These are phyloP conservation scores for Beauveria sp. DNA, from an alignment of 2,329 filamentous ascomycete genomes.

Conservation along the genomic window DNA sequence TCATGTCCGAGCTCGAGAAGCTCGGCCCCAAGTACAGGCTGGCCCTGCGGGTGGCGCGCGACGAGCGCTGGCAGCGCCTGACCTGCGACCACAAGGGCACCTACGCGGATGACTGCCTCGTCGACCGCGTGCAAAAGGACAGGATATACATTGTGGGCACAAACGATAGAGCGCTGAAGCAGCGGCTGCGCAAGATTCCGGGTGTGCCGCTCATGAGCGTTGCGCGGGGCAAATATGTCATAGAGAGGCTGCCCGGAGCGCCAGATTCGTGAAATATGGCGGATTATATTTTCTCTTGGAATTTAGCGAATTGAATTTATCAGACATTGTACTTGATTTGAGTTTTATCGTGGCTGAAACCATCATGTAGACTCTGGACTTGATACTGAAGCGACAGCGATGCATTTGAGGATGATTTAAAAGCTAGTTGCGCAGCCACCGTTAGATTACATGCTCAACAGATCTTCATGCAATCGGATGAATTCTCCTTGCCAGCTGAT, in stretches of 20 bases:
- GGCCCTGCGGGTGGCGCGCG: conserved; percentile 75
- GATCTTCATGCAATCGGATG: no score
- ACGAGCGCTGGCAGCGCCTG: conserved; percentile 79
- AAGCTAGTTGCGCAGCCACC: neutral
- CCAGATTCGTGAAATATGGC: conserved; percentile 43
- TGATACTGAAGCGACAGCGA: neutral
- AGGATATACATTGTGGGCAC: conserved; percentile 74
- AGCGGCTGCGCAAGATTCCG: conserved; percentile 66
- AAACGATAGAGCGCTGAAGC: conserved; percentile 72
- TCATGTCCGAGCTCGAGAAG: conserved; percentile 82
- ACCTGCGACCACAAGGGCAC: conserved; percentile 85
- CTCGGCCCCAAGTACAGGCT: conserved; percentile 83
- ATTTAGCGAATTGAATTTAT: conserved; percentile 4
- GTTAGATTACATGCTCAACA: no score
- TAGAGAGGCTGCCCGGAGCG: conserved; percentile 83
- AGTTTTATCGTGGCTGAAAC: neutral
- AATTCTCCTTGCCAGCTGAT: no score
- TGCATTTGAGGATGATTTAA: neutral
- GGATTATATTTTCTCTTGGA: neutral
- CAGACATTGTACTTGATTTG: neutral
- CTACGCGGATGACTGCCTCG: conserved; percentile 77
- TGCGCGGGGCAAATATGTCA: conserved; percentile 83
- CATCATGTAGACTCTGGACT: neutral
- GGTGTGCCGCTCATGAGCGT: conserved; percentile 71
- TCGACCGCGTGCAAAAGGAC: conserved; percentile 65